These are phyloP conservation scores for Mycosphaerella arachidis DNA, from an alignment of 2,329 filamentous ascomycete species.

Conservation along the genomic window DNA sequence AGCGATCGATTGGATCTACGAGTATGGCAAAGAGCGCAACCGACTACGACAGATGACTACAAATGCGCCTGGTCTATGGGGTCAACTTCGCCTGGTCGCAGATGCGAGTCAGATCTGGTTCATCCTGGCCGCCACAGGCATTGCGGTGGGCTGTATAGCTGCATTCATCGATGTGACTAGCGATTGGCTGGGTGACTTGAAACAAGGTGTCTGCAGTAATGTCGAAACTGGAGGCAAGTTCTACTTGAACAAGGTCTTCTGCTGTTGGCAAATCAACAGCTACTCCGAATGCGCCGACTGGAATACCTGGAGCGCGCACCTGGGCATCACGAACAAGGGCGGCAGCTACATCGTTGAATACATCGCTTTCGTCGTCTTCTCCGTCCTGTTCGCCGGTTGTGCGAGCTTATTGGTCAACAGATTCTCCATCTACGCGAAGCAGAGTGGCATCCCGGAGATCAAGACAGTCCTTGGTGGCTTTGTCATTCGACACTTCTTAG, in stretches of 20 bases:
- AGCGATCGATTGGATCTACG: slow-evolving; percentile 99
- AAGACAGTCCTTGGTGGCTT: slow-evolving; percentile 94
- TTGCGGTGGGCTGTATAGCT: slow-evolving; percentile 77
- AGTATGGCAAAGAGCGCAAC: slow-evolving; percentile 94
- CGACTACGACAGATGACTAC: slow-evolving; percentile 72
- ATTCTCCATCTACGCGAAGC: slow-evolving; percentile 83
- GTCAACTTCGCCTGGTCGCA: slow-evolving; percentile 66
- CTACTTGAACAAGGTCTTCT: slow-evolving; percentile 87
- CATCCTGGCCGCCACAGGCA: slow-evolving; percentile 76
- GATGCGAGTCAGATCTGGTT: slow-evolving; percentile 92
- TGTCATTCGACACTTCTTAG: slow-evolving; percentile 81
- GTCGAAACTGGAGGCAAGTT: slow-evolving; percentile 73
- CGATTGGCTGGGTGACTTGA: slow-evolving; percentile 90
- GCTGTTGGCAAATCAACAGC: slow-evolving; percentile 84
- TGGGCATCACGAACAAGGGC: slow-evolving; percentile 61
- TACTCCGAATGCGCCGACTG: slow-evolving; percentile 79
- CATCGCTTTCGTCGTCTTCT: slow-evolving; percentile 78
- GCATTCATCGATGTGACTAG: slow-evolving; percentile 85
- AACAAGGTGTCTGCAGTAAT: slow-evolving; percentile 79
- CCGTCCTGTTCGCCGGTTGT: slow-evolving; percentile 75
- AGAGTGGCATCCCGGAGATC: slow-evolving; percentile 96
- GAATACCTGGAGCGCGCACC: slow-evolving; percentile 74
- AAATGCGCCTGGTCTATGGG: slow-evolving; percentile 64
- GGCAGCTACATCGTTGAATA: slow-evolving; percentile 83
- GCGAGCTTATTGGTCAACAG: slow-evolving; percentile 76